A percentile compares a stretch with the other conserved stretches of the same genome.
Evolutionary conservation across 345 rosid species (phyloP).

Genomic region (Gynandropsis gynandra): DNA sequence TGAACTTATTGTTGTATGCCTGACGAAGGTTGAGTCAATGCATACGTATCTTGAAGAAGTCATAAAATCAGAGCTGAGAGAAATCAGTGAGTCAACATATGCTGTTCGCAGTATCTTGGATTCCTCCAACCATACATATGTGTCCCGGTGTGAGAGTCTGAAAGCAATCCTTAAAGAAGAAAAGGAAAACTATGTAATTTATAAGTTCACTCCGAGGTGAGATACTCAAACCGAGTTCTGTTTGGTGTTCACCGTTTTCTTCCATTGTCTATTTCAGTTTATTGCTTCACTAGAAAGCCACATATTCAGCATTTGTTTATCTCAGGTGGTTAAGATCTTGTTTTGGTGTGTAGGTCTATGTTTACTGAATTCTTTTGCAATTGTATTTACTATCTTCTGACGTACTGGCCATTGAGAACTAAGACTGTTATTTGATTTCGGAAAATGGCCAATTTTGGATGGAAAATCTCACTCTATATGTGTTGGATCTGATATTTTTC

Average conservation of each 20-base stretch:
- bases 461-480: background rate
- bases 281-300: background rate
- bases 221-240: constrained; percentile 5
- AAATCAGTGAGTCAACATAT: constrained; percentile 34
- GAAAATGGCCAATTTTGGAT: constrained; percentile 1
- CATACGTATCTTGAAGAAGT: constrained; percentile 44
- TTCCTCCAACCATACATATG: constrained; percentile 44
- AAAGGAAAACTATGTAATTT: constrained; percentile 47
- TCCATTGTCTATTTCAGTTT: background rate
- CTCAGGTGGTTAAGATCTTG: background rate
- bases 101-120: constrained; percentile 61
- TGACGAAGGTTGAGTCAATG: constrained; percentile 21
- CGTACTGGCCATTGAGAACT: background rate
- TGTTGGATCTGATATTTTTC: constrained; percentile 15
- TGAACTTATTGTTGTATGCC: constrained; percentile 2
- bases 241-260: background rate
- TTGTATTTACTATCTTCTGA: background rate
- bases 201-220: constrained; percentile 71
- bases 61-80: constrained; percentile 43
- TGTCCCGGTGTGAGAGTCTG: constrained; percentile 59
- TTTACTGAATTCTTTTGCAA: background rate
- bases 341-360: background rate
- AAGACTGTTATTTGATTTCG: constrained; percentile 3
- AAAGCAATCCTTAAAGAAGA: constrained; percentile 48
- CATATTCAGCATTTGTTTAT: background rate